A percentile compares a stretch with the other conserved stretches of the same genome.
These are phyloP conservation scores for Tetrastigma voinierianum DNA, from an alignment of 164 flowering plant species.

Conservation along the genomic window DNA sequence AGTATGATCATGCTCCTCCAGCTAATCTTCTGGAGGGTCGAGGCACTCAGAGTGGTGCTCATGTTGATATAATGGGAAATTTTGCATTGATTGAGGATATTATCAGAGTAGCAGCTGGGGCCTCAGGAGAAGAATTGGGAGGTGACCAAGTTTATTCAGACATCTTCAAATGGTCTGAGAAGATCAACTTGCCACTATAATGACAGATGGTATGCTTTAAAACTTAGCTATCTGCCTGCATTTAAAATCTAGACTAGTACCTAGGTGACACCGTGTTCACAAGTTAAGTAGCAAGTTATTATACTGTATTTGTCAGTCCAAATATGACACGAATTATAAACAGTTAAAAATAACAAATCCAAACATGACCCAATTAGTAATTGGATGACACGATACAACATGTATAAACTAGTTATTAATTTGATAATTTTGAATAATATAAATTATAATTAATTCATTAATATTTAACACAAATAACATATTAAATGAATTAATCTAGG, in stretches of 20 bases:
- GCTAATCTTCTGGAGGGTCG: conserved; percentile 84
- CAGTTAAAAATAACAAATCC: no score
- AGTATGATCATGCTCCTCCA: conserved; percentile 92
- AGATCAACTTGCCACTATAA: conserved; percentile 64
- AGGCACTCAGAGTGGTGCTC: conserved; percentile 99
- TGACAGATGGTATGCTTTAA: conserved; percentile 14
- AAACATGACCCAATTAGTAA: no score
- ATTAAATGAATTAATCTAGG: no score
- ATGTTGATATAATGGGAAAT: conserved; percentile 98
- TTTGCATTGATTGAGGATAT: conserved; percentile 90
- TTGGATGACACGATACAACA: no score
- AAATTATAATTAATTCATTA: no score
- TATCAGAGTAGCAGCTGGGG: conserved; percentile 88
- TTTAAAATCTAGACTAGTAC: neutral
- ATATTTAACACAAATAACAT: no score
- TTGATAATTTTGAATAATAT: no score
- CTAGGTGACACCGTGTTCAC: no score
- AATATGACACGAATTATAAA: no score
- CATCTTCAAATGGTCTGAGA: conserved; percentile 87
- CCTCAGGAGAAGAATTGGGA: conserved; percentile 80
- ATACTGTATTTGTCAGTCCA: no score
- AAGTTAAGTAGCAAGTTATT: no score
- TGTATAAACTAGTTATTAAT: no score
- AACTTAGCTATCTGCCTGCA: neutral
- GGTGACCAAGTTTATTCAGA: conserved; percentile 83